Evolutionary conservation across 352 stramenopile species (phyloP), one percentile per base, ranked within the genome.

Genomic region (Phytophthora vignae): DNA sequence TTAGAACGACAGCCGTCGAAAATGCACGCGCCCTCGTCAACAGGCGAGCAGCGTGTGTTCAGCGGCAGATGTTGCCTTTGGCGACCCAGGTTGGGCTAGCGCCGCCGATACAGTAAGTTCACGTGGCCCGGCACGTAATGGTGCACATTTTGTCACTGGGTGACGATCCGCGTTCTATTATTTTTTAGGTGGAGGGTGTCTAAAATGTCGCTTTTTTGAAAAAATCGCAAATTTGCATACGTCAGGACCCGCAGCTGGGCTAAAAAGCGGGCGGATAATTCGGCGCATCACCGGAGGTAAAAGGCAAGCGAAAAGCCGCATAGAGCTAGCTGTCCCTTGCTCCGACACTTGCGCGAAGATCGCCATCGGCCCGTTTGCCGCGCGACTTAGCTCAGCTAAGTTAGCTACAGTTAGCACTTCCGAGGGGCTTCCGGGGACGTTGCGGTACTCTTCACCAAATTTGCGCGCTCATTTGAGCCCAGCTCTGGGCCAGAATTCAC

Each of bases 141-240:
- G 25, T 3, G 27, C 52, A 40, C 52, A 15, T 58, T 58, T n/a
- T 58, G 52, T 58, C 52, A 58, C 25, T 22, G 5, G 21, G 21
- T 40, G 15, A 40, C 21, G 31, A 40, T 17, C 17, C 17, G 5
- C 15, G 15, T 21, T 3, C 42, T 11, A 27, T 25, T 70, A 50
- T 48, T 48, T 71, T 65, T 54, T 27, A 27, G 36, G 48, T 48
- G 31, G 19, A 52, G 59, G 42, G 60, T 60, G 46, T 3, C 48
- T 65, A 60, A 70, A 55, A 49, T 67, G 55, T 74, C 56, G 31
- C 61, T 56, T 8, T 53, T 14, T 36, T 53, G 60, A 68, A 71
- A 67, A 57, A 21, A 19, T 48, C 14, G 11, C 50, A 64, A 69
- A 54, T 56, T 69, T 50, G 46, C 21, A 55, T 60, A 71, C 55